Base-by-base conservation (phyloP, 2,329 filamentous ascomycete genomes). In the Microdochium paspali region DNA sequence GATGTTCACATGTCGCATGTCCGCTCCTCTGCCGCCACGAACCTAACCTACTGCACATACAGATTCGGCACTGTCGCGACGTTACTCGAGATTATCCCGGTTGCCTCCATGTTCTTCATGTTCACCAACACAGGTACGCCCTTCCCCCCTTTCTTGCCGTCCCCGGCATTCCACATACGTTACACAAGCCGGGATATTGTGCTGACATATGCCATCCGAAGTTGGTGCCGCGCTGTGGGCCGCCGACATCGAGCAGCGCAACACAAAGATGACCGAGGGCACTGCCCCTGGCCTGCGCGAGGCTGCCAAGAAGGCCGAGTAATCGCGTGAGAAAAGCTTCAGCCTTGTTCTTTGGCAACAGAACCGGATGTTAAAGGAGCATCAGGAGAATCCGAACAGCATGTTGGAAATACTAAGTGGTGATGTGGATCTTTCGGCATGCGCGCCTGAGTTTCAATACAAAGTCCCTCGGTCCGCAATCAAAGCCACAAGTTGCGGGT, bases 181-280 rank as follows among this genome's bases (percentile, higher is more conserved):
- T 12, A 21, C 18, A 10, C 18, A 13, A 12, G 18, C 4, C n/a
- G 15, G 9, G 15, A 7, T 18, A 9, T 45, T 18, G 6, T 7
- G 10, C n/a, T 7, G 21, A 24, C 30, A 47, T 6, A 3, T 40
- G 18, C 23, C 35, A 21, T 21, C 35, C 31, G 7, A 44, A 82
- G 89, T 95, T 49, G 91, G 90, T 7, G 91, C 90, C 47, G 91
- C 91, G 7, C 70, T 97, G n/a, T 96, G 90, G 90, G 90, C 91
- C 35, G 87, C 88, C 18, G 90, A 94, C 63, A 79, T 94, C 49
- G 89, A 94, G 64, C 63, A 66, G 24, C 72, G 73, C 55, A 68
- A 70, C 48, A 71, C 65, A 10, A 62, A 65, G 35, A 77, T 77
- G 72, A 67, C 69, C 10, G 60, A 68, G 46, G 65, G 69, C 50